phyloP scores from a whole-genome alignment of 495 filamentous ascomycete species.

The Melanomma pulvis-pyrius region DNA sequence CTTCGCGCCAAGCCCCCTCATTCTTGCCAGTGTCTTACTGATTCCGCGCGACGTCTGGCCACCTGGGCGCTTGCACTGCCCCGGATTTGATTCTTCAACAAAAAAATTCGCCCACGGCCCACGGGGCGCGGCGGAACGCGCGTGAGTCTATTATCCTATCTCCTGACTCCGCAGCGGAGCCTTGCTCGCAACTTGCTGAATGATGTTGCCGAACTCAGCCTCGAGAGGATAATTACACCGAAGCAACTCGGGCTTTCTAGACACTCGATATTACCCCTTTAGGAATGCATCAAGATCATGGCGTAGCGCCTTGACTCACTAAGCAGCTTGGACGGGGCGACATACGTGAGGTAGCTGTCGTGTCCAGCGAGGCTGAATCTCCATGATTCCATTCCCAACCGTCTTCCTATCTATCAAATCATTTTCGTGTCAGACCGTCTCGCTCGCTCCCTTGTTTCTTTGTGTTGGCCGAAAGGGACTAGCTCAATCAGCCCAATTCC shows the following conservation, averaged over 20 bases:
- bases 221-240: neutral
- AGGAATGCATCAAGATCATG: neutral
- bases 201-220: slow-evolving; percentile 14
- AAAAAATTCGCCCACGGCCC: slow-evolving; percentile 1
- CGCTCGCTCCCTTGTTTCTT: neutral
- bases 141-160: neutral
- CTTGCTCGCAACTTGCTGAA: neutral
- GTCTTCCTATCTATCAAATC: neutral
- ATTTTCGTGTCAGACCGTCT: neutral
- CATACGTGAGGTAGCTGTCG: neutral
- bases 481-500: neutral
- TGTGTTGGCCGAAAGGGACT: neutral
- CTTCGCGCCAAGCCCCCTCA: slow-evolving; percentile 5
- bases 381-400: neutral
- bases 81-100: slow-evolving; percentile 11
- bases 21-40: neutral
- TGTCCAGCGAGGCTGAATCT: neutral
- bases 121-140: slow-evolving; percentile 30
- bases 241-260: slow-evolving; percentile 1
- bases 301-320: neutral
- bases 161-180: slow-evolving; percentile 1
- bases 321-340: neutral
- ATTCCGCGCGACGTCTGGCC: neutral
- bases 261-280: neutral
- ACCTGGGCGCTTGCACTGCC: slow-evolving; percentile 26